Evolutionary conservation across 2,329 filamentous ascomycete species (phyloP).

Genomic region (Raffaelea deltoideospora): DNA sequence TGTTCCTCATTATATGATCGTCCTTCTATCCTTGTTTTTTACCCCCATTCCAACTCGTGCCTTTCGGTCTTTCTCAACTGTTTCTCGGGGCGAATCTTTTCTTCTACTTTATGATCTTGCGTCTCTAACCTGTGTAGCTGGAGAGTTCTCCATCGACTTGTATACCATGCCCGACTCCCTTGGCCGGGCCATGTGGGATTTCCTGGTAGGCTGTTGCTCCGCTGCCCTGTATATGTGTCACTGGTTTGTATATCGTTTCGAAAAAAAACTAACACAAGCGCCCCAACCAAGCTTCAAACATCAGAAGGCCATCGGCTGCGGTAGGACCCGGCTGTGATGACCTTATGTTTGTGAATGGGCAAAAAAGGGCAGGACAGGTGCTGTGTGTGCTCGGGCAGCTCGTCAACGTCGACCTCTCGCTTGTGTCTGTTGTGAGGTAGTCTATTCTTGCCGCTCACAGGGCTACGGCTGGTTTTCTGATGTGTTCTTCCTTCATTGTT

Average conservation of each 20-base stretch:
- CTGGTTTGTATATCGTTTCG: background rate
- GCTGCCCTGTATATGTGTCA: background rate
- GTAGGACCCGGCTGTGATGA: background rate
- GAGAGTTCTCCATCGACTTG: constrained; percentile 95
- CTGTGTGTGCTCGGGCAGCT: no score
- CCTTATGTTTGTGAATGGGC: background rate
- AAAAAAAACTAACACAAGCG: background rate
- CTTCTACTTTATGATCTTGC: constrained; percentile 1
- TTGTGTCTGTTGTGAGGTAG: no score
- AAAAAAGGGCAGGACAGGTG: no score
- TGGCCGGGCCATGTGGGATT: constrained; percentile 93
- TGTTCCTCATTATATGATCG: no score
- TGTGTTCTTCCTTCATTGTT: no score
- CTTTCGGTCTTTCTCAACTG: no score
- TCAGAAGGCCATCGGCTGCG: constrained; percentile 4
- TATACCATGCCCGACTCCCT: constrained; percentile 89
- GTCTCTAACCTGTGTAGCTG: no score
- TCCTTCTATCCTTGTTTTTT: constrained; percentile 2
- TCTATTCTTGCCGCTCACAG: no score
- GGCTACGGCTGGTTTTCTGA: no score
- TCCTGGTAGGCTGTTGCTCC: constrained; percentile 34
- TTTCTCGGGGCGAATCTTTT: no score
- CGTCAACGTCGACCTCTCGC: no score
- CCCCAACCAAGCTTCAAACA: constrained; percentile 3
- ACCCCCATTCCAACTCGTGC: no score